Percentiles rank a stretch among this genome's conserved stretches.
Evolutionary conservation across 371 early-diverging fungal species (phyloP).

Genomic region (Rhizopus stolonifer): DNA sequence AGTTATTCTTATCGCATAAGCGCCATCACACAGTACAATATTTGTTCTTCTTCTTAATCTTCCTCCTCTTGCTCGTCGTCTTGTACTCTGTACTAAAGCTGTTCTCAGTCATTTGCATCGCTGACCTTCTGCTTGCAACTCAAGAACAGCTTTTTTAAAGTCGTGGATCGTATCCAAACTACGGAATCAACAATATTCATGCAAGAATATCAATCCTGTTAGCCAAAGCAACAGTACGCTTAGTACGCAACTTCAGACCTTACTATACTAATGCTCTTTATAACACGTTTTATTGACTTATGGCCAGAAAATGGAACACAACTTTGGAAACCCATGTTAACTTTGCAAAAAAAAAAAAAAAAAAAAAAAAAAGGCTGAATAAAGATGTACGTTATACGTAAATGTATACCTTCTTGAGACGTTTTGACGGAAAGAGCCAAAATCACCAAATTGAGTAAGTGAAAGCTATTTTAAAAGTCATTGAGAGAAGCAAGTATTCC

Average conservation of each 20-base stretch:
- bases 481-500: conserved; percentile 1
- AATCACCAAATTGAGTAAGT: background rate
- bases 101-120: too few relatives aligned
- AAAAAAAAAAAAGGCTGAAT: background rate
- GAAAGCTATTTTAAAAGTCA: background rate
- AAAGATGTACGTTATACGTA: background rate
- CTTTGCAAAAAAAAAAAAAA: too few relatives aligned
- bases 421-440: background rate
- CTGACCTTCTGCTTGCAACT: too few relatives aligned
- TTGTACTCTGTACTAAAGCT: too few relatives aligned
- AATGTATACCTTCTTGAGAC: background rate
- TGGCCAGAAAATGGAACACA: background rate
- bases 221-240: too few relatives aligned
- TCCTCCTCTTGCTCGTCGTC: conserved; percentile 9
- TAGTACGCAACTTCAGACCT: too few relatives aligned
- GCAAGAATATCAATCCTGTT: too few relatives aligned
- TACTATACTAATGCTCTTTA: too few relatives aligned
- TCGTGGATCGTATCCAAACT: background rate
- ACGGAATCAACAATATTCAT: too few relatives aligned
- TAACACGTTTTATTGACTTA: too few relatives aligned
- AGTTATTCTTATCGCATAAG: conserved; percentile 9
- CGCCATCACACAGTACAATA: conserved; percentile 4
- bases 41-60: conserved; percentile 5
- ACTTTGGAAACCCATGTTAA: background rate
- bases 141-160: too few relatives aligned